Percentiles rank a stretch among this genome's conserved stretches.
Evolutionary conservation across 2,329 filamentous ascomycete genomes (phyloP).

Genomic region (Trichoderma breve): DNA sequence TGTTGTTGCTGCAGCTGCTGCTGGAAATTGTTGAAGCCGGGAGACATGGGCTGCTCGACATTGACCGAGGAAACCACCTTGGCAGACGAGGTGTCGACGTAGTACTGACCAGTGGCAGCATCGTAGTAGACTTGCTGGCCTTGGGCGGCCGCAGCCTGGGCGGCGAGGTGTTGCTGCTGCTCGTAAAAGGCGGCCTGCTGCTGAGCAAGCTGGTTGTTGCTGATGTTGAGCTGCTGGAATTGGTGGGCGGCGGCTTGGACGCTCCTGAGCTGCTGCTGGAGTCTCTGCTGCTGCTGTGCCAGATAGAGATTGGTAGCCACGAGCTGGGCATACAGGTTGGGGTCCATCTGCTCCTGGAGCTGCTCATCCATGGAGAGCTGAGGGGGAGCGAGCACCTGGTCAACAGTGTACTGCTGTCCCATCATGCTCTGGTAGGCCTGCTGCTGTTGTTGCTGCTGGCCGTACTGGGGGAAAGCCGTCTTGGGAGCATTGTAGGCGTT

Average conservation of each 20-base stretch:
- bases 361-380: conserved; percentile 71
- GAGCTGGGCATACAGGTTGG: conserved; percentile 81
- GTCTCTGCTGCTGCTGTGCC: conserved; percentile 88
- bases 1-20: conserved; percentile 39
- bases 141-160: conserved; percentile 45
- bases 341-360: conserved; percentile 74
- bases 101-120: conserved; percentile 81
- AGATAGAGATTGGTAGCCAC: conserved; percentile 89
- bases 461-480: conserved; percentile 55
- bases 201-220: conserved; percentile 46
- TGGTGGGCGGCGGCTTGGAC: conserved; percentile 82
- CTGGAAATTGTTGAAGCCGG: conserved; percentile 33
- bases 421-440: conserved; percentile 32
- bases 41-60: conserved; percentile 45
- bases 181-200: conserved; percentile 37
- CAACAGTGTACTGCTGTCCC: conserved; percentile 66
- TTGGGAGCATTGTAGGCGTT: conserved; percentile 51
- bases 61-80: conserved; percentile 44
- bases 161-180: conserved; percentile 38
- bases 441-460: conserved; percentile 29
- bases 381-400: conserved; percentile 84
- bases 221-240: conserved; percentile 74
- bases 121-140: conserved; percentile 84
- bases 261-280: conserved; percentile 87
- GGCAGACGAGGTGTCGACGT: conserved; percentile 64